phyloP scores from a whole-genome alignment of 2,329 filamentous ascomycete species.

The Xylariaceae sp. region DNA sequence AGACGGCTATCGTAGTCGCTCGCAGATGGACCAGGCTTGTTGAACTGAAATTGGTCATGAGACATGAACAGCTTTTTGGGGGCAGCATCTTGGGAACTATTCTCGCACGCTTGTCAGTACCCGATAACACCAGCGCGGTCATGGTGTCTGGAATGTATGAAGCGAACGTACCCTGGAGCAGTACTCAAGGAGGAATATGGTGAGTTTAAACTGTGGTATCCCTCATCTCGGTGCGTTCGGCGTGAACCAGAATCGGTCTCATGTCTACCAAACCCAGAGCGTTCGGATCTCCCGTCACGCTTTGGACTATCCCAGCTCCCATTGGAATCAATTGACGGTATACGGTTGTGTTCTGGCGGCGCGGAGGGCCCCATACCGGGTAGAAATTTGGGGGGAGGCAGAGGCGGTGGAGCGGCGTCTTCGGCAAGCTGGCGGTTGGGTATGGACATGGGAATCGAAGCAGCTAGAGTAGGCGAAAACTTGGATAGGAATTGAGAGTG shows the following conservation, averaged over 20 bases:
- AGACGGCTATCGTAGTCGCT: slow-evolving; percentile 45
- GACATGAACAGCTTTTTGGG: slow-evolving; percentile 43
- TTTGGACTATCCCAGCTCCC: slow-evolving; percentile 23
- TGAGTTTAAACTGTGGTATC: slow-evolving; percentile 29
- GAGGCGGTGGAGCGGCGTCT: slow-evolving; percentile 31
- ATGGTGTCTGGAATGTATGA: too few species aligned
- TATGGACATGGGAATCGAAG: slow-evolving; percentile 34
- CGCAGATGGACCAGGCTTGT: slow-evolving; percentile 28
- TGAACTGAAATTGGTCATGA: slow-evolving; percentile 46
- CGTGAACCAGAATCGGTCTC: slow-evolving; percentile 13
- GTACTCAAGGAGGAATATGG: slow-evolving; percentile 24
- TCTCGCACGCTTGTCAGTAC: too few species aligned
- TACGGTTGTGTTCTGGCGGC: slow-evolving; percentile 19
- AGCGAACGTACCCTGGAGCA: slow-evolving; percentile 5
- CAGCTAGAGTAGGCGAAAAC: slow-evolving; percentile 22
- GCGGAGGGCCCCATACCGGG: slow-evolving; percentile 23
- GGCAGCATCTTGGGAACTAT: slow-evolving; percentile 39
- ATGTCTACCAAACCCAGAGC: slow-evolving; percentile 15
- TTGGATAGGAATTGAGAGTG: slow-evolving; percentile 19
- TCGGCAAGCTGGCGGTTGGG: slow-evolving; percentile 27
- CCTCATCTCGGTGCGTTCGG: slow-evolving; percentile 26
- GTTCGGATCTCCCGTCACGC: slow-evolving; percentile 21
- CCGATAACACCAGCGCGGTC: too few species aligned
- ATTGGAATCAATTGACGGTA: slow-evolving; percentile 25
- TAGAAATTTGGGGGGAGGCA: slow-evolving; percentile 31